Conservation (phyloP, 2,329 filamentous ascomycete species). For the Neocucurbitaria cava region DNA sequence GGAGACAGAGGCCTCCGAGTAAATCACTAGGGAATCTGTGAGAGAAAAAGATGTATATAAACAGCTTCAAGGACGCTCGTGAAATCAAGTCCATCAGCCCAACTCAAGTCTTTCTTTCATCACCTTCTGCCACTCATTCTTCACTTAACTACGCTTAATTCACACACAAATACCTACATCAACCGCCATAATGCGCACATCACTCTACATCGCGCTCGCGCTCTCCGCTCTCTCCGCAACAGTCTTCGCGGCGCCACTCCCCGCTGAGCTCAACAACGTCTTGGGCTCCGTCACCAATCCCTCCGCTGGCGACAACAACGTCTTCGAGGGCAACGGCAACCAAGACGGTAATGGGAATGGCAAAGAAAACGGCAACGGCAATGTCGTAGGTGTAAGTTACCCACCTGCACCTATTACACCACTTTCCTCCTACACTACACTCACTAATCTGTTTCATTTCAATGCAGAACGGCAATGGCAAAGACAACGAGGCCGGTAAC, state of each 20-base stretch:
- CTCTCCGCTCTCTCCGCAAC: slow-evolving; percentile 23
- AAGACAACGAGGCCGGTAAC: too few species aligned
- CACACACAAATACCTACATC: background rate
- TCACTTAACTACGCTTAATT: too few species aligned
- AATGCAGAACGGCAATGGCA: too few species aligned
- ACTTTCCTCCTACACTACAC: too few species aligned
- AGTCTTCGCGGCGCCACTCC: slow-evolving; percentile 23
- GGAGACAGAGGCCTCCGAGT: too few species aligned
- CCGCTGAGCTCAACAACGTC: slow-evolving; percentile 14
- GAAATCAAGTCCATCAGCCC: too few species aligned
- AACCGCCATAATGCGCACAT: slow-evolving; percentile 15
- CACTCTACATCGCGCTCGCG: slow-evolving; percentile 18
- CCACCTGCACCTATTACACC: too few species aligned
- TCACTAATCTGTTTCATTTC: too few species aligned
- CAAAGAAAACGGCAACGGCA: background rate
- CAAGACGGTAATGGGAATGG: background rate
- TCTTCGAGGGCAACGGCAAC: background rate
- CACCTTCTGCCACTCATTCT: background rate
- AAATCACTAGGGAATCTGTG: too few species aligned
- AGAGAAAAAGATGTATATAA: too few species aligned
- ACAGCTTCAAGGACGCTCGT: too few species aligned
- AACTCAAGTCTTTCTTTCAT: background rate
- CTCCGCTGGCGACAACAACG: background rate
- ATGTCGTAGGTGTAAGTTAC: too few species aligned
- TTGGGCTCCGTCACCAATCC: slow-evolving; percentile 1